Percentiles rank a stretch among this genome's conserved stretches.
phyloP scores from a whole-genome alignment of 345 rosid species.

The Gossypium thurberi region DNA sequence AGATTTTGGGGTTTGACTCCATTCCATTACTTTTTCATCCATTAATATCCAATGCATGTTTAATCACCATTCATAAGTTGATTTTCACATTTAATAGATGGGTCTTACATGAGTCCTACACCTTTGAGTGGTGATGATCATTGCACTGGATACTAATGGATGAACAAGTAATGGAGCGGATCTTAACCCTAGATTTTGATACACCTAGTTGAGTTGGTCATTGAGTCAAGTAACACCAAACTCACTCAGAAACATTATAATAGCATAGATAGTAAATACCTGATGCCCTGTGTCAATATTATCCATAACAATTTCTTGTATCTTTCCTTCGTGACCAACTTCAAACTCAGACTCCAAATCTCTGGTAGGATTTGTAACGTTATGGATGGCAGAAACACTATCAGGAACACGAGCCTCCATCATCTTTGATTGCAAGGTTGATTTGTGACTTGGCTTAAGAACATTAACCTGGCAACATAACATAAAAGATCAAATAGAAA shows the following conservation, averaged over 20 bases:
- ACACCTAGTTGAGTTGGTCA: background rate
- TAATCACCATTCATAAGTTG: too few relatives aligned
- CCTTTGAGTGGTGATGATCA: too few relatives aligned
- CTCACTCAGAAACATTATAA: background rate
- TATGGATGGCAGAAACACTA: constrained; percentile 71
- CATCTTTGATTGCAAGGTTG: constrained; percentile 69
- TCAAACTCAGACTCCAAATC: constrained; percentile 84
- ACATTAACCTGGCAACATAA: constrained; percentile 55
- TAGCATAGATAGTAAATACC: constrained; percentile 32
- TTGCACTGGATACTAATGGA: too few relatives aligned
- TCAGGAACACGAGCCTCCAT: constrained; percentile 54
- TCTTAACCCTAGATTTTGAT: background rate
- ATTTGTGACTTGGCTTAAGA: constrained; percentile 94
- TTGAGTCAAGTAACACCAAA: background rate
- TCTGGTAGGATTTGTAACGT: constrained; percentile 62
- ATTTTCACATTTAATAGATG: background rate
- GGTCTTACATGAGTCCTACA: too few relatives aligned
- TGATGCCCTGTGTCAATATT: constrained; percentile 43
- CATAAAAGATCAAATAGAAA: constrained; percentile 3
- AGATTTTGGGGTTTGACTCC: background rate
- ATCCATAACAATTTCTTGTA: constrained; percentile 83
- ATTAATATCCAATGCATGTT: background rate
- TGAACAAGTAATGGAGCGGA: too few relatives aligned
- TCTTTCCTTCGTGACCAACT: constrained; percentile 71
- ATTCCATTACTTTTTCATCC: background rate